Base-by-base conservation (phyloP, 2,329 filamentous ascomycete genomes). In the Aspergillus awamori region DNA sequence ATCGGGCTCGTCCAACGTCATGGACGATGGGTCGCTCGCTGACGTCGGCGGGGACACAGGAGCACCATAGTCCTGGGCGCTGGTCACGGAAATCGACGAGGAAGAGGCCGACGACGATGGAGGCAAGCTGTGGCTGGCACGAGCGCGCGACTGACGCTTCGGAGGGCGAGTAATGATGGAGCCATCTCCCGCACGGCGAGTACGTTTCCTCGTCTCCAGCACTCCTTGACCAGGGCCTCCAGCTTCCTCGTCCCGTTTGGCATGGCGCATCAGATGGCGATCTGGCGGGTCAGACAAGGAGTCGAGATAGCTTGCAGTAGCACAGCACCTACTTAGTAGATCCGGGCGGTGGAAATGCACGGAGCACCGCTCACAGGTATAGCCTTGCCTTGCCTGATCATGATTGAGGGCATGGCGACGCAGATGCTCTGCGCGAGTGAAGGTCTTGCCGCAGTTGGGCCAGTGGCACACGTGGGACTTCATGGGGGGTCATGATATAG, bases 281-380 rank as follows among this genome's bases (percentile, higher is more conserved):
- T 83, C 86, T 87, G 60, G 15, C 65, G 68, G 59, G 74, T 63
- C 53, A 53, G 52, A 53, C 33, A 43, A 2, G 13, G 3, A 28
- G 20, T 15, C 10, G 26, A 26, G 13, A 41, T 15, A n/a, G 7
- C 33, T 17, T 3, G 53, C 13, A 53, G 33, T 30, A 36, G 33
- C 33, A 11, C 54, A 51, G 13, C 28, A 59, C 79, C 74, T 76
- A 84, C 85, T 82, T 59, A 87, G 73, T 45, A 88, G 74, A 71
- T 88, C 86, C 26, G 82, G 83, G 48, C 86, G 80, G 67, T 85
- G 85, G 72, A 88, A 88, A 68, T 87, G 84, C 28, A 85, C 84
- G 59, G 81, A 81, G 64, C 87, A 89, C 67, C 86, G 76, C 53
- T 81, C 73, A 67, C 86, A 89, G 3, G 84, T 86, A 62, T 70